Evolutionary conservation across 768 basidiomycete genomes (phyloP).

Genomic region (Epithele typhae): DNA sequence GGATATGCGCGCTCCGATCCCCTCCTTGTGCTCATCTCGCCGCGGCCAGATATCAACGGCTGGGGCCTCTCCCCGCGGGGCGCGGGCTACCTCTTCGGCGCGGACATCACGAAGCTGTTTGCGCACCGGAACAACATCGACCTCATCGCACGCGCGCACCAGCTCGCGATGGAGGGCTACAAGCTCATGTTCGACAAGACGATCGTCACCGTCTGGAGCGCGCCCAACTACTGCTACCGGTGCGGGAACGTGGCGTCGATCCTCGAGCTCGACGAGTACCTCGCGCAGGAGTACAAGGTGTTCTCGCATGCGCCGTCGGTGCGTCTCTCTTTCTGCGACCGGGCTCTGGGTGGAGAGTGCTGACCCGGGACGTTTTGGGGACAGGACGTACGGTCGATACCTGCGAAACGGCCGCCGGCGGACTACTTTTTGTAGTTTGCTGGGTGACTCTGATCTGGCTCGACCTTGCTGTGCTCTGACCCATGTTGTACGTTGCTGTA

Average conservation of each 20-base stretch:
- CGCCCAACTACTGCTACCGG: conserved; percentile 98
- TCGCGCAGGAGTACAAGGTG: conserved; percentile 93
- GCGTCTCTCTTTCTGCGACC: conserved; percentile 26
- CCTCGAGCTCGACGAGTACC: conserved; percentile 87
- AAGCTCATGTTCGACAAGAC: conserved; percentile 95
- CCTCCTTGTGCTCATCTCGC: neutral
- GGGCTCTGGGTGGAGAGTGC: no score
- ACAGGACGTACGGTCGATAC: conserved; percentile 78
- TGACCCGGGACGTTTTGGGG: no score
- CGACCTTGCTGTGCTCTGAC: no score
- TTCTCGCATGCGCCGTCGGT: conserved; percentile 89
- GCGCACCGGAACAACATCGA: conserved; percentile 90
- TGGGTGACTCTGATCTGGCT: no score
- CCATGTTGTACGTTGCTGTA: no score
- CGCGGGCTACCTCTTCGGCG: conserved; percentile 93
- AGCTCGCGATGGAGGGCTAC: conserved; percentile 96
- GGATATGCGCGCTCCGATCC: neutral
- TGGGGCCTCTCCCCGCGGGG: conserved; percentile 99
- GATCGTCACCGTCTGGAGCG: conserved; percentile 98
- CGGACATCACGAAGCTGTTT: conserved; percentile 86
- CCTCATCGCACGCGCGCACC: conserved; percentile 95
- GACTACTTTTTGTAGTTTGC: conserved; percentile 90
- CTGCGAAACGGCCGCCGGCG: conserved; percentile 79
- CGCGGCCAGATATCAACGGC: conserved; percentile 71
- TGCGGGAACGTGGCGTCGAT: conserved; percentile 95